A percentile compares a stretch with the other conserved stretches of the same genome.
Conservation (phyloP, 768 basidiomycete genomes). For the Mycena galericulata region DNA sequence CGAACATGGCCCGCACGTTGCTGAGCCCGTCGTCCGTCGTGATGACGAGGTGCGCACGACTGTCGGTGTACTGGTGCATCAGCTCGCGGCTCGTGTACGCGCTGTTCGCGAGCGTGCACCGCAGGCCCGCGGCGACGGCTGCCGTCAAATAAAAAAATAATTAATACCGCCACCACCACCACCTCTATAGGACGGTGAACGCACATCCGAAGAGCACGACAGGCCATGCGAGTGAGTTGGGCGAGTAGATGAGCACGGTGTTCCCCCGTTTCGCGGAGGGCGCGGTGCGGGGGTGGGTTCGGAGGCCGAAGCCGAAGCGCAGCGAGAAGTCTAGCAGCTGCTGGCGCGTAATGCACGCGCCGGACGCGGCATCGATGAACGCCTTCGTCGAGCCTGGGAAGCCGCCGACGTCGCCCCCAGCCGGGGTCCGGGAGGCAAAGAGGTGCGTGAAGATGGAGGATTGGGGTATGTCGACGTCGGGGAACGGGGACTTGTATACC, state of each 20-base stretch:
- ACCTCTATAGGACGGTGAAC: too few relatives aligned
- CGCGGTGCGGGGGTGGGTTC: conserved; percentile 39
- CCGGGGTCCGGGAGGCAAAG: conserved; percentile 31
- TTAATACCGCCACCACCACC: neutral
- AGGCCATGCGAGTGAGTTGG: conserved; percentile 67
- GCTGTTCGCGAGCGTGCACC: conserved; percentile 66
- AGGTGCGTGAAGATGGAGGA: conserved; percentile 48
- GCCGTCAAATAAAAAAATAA: conserved; percentile 20
- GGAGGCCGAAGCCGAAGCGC: conserved; percentile 60
- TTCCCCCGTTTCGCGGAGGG: conserved; percentile 50
- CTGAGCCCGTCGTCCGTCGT: conserved; percentile 55
- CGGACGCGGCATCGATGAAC: conserved; percentile 67
- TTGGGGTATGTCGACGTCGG: conserved; percentile 39
- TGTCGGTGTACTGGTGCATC: conserved; percentile 65
- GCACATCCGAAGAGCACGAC: conserved; percentile 52
- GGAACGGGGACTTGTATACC: conserved; percentile 46
- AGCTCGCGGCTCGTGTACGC: conserved; percentile 66
- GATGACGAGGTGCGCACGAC: conserved; percentile 60
- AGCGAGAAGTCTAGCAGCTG: conserved; percentile 59
- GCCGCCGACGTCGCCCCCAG: conserved; percentile 47
- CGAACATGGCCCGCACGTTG: conserved; percentile 38
- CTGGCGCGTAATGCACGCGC: conserved; percentile 57
- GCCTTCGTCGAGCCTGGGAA: conserved; percentile 53
- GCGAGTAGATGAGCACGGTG: conserved; percentile 63
- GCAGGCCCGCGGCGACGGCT: conserved; percentile 63